Conservation (phyloP, 225 moss, liverwort and hornwort genomes). For the Sphagnum tenellum region DNA sequence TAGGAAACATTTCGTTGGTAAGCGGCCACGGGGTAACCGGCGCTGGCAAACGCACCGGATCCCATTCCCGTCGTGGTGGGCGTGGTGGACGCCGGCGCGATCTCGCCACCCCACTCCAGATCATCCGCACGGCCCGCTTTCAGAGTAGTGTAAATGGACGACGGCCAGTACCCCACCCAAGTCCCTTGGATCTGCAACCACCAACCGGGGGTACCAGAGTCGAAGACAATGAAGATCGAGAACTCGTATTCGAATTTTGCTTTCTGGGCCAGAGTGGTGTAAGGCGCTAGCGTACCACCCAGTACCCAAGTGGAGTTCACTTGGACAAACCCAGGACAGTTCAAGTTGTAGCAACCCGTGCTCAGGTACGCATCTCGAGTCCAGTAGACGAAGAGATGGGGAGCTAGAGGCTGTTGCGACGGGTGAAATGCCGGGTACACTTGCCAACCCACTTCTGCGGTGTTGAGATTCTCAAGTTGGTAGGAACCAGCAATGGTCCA, state of each 20-base stretch:
- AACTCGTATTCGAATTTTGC: constrained; percentile 4
- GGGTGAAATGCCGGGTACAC: not conserved
- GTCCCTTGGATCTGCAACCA: constrained; percentile 6
- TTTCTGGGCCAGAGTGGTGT: constrained; percentile 1
- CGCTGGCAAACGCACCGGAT: constrained; percentile 7
- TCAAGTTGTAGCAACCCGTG: constrained; percentile 28
- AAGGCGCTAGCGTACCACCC: constrained; percentile 14
- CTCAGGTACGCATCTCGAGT: constrained; percentile 12
- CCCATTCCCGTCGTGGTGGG: constrained; percentile 5
- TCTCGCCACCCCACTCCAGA: constrained; percentile 10
- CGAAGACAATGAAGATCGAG: constrained; percentile 2
- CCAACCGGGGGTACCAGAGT: constrained; percentile 3
- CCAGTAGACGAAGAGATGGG: constrained; percentile 16
- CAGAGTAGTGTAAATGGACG: constrained; percentile 5
- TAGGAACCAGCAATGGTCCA: not conserved
- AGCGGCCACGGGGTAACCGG: constrained; percentile 1
- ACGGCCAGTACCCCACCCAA: constrained; percentile 9
- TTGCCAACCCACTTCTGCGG: constrained; percentile 12
- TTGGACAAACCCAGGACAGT: constrained; percentile 30
- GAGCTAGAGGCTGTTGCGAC: constrained; percentile 1
- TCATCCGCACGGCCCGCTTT: constrained; percentile 1
- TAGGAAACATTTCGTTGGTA: constrained; percentile 6
- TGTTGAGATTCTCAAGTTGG: not conserved
- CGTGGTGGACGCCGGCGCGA: not conserved
- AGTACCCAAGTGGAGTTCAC: constrained; percentile 17